Evolutionary conservation across 2,329 filamentous ascomycete genomes (phyloP).

Genomic region (Epichloe typhina): DNA sequence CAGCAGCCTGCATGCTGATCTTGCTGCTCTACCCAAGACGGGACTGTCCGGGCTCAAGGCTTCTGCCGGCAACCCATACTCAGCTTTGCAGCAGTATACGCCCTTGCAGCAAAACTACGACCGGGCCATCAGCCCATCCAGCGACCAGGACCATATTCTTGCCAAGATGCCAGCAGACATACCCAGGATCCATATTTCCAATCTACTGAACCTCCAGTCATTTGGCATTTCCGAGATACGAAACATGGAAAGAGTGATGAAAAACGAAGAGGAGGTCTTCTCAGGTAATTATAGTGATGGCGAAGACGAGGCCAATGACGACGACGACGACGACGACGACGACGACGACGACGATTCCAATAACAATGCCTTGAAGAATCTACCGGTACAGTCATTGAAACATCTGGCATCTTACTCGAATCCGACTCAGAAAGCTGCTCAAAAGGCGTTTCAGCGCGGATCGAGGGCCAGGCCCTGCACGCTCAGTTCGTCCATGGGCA

Average conservation of each 20-base stretch:
- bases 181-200: constrained; percentile 14
- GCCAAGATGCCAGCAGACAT: constrained; percentile 15
- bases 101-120: constrained; percentile 43
- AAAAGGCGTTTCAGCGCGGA: constrained; percentile 28
- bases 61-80: constrained; percentile 5
- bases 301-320: constrained; percentile 12
- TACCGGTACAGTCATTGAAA: constrained; percentile 34
- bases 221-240: constrained; percentile 4
- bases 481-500: constrained; percentile 1
- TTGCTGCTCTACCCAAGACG: constrained; percentile 24
- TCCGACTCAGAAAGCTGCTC: constrained; percentile 38
- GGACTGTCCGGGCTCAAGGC: constrained; percentile 20
- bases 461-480: constrained; percentile 12
- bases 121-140: constrained; percentile 31
- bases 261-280: constrained; percentile 10
- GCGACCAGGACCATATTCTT: constrained; percentile 13
- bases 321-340: constrained; percentile 8
- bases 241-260: constrained; percentile 9
- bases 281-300: constrained; percentile 8
- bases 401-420: constrained; percentile 44
- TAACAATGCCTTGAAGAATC: constrained; percentile 22
- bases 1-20: constrained; percentile 13
- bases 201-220: constrained; percentile 9
- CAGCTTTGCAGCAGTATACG: constrained; percentile 27
- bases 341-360: constrained; percentile 16